Conservation (phyloP, 1,284 basidiomycete species). For the Microbotryum intermedium region DNA sequence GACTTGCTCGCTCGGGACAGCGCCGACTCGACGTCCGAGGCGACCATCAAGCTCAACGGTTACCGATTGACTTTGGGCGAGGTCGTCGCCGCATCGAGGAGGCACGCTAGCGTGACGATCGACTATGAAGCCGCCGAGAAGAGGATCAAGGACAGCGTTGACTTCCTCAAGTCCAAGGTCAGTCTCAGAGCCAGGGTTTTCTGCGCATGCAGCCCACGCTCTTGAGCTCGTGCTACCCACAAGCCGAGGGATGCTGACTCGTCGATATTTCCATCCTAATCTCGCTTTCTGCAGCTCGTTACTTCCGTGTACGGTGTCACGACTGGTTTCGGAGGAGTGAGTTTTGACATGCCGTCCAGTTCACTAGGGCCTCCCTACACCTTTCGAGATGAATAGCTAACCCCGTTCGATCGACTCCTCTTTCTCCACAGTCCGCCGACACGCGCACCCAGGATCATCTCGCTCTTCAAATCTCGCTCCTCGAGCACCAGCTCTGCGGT, state of each 20-base stretch:
- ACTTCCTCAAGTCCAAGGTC: slow-evolving; percentile 30
- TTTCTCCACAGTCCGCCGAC: slow-evolving; percentile 45
- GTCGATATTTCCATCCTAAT: not conserved
- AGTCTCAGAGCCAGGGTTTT: slow-evolving; percentile 2
- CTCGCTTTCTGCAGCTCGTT: slow-evolving; percentile 36
- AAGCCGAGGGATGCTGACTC: no score
- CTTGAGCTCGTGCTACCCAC: no score
- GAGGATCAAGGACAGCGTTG: slow-evolving; percentile 50
- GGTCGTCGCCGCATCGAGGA: slow-evolving; percentile 61
- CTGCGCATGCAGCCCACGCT: not conserved
- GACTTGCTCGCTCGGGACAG: slow-evolving; percentile 2
- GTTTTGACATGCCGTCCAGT: slow-evolving; percentile 13
- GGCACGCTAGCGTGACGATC: slow-evolving; percentile 44
- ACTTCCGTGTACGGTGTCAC: slow-evolving; percentile 70
- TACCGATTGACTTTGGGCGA: slow-evolving; percentile 61
- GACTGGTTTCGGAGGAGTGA: slow-evolving; percentile 67
- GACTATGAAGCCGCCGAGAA: slow-evolving; percentile 52
- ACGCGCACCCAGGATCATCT: slow-evolving; percentile 63
- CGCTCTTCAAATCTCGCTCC: slow-evolving; percentile 61
- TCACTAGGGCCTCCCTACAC: no score
- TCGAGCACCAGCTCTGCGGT: slow-evolving; percentile 57
- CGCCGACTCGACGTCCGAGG: not conserved
- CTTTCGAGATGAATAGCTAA: not conserved
- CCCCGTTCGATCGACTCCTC: slow-evolving; percentile 18
- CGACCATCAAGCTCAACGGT: slow-evolving; percentile 57